Evolutionary conservation across 108 stramenopile species (phyloP).

Genomic region (Cyclotella atomus): DNA sequence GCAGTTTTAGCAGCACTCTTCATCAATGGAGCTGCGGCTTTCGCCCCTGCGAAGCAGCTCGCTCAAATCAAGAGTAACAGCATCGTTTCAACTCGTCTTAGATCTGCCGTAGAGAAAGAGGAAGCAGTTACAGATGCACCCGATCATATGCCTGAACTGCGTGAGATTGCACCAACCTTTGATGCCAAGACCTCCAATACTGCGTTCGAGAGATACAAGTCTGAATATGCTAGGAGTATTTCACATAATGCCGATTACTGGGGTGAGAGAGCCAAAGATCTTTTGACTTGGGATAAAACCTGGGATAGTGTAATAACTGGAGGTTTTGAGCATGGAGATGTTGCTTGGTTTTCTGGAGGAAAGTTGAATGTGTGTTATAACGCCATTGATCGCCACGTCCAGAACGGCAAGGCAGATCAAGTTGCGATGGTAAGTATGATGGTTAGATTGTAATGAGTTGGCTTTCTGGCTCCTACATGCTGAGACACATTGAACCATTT

Average conservation of each 20-base stretch:
- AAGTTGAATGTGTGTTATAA: slow-evolving; percentile 76
- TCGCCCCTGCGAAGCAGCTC: neutral
- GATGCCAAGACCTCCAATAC: slow-evolving; percentile 32
- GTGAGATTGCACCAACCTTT: slow-evolving; percentile 35
- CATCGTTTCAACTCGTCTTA: neutral
- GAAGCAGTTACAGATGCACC: slow-evolving; percentile 14
- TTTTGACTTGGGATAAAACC: slow-evolving; percentile 46
- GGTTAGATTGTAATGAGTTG: neutral
- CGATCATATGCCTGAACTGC: slow-evolving; percentile 50
- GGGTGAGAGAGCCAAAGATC: slow-evolving; percentile 37
- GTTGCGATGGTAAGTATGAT: slow-evolving; percentile 57
- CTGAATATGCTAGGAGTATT: slow-evolving; percentile 35
- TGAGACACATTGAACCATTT: too few species aligned
- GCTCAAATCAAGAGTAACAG: neutral
- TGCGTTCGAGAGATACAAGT: slow-evolving; percentile 37
- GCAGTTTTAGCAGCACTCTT: neutral
- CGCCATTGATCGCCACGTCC: slow-evolving; percentile 63
- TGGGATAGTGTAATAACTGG: slow-evolving; percentile 39
- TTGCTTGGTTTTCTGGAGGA: slow-evolving; percentile 77
- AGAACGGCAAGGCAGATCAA: slow-evolving; percentile 44
- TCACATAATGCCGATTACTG: slow-evolving; percentile 40
- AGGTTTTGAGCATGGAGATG: slow-evolving; percentile 59
- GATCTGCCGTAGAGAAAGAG: slow-evolving; percentile 1
- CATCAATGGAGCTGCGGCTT: slow-evolving; percentile 3
- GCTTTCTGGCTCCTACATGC: too few species aligned